Conservation (phyloP, 305 asterid genomes). For the Rubia tinctorum region DNA sequence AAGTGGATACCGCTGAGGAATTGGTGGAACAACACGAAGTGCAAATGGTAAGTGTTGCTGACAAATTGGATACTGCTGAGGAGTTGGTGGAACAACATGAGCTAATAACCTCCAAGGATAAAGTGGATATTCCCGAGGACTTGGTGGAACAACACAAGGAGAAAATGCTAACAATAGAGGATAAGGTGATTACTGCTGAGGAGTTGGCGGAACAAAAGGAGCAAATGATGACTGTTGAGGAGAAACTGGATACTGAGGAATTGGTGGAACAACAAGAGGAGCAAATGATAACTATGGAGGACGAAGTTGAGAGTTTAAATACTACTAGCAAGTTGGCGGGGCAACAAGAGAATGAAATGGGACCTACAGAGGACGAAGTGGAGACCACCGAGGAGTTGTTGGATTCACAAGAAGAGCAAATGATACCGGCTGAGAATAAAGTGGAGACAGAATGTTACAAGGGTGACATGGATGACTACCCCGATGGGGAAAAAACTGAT, state of each 20-base stretch:
- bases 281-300: slow-evolving; percentile 16
- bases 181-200: background rate
- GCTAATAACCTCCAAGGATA: slow-evolving; percentile 4
- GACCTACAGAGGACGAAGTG: slow-evolving; percentile 19
- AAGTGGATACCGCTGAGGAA: slow-evolving; percentile 9
- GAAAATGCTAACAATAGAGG: slow-evolving; percentile 1
- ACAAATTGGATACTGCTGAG: slow-evolving; percentile 3
- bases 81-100: slow-evolving; percentile 21
- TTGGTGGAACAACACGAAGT: slow-evolving; percentile 19
- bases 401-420: slow-evolving; percentile 7
- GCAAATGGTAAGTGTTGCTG: background rate
- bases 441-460: slow-evolving; percentile 25
- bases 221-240: slow-evolving; percentile 8
- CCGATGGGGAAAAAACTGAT: slow-evolving; percentile 32
- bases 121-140: slow-evolving; percentile 9
- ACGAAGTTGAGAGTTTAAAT: slow-evolving; percentile 17
- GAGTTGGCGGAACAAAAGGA: background rate
- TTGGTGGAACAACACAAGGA: slow-evolving; percentile 18
- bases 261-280: slow-evolving; percentile 7
- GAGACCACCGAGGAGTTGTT: background rate
- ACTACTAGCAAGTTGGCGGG: background rate
- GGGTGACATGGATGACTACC: slow-evolving; percentile 31
- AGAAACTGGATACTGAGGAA: slow-evolving; percentile 15
- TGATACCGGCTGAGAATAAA: slow-evolving; percentile 18
- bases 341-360: background rate